phyloP scores from a whole-genome alignment of 2,329 filamentous ascomycete genomes.

The Stachybotrys chlorohalonatus region DNA sequence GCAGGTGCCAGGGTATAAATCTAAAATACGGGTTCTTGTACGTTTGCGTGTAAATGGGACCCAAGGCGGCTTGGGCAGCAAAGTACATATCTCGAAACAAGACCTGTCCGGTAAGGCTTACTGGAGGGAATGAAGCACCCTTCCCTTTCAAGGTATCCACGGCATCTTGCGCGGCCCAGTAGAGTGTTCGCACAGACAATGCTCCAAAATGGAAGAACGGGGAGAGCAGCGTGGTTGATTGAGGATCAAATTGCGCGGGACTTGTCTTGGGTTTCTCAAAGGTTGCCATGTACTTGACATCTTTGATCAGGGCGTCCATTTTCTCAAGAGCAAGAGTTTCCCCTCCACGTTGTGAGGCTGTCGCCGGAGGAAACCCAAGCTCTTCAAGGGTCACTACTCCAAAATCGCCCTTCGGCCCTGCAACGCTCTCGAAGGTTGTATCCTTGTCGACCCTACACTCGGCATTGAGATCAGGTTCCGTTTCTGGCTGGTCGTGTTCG shows the following conservation, averaged over 20 bases:
- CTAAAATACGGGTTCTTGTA: slow-evolving; percentile 56
- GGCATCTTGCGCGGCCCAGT: slow-evolving; percentile 59
- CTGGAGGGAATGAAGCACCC: slow-evolving; percentile 52
- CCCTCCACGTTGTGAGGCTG: slow-evolving; percentile 61
- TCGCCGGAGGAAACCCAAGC: slow-evolving; percentile 56
- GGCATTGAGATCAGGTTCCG: slow-evolving; percentile 51
- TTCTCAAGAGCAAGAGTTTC: slow-evolving; percentile 53
- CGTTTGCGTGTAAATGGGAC: slow-evolving; percentile 54
- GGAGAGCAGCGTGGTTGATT: slow-evolving; percentile 64
- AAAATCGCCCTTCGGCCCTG: slow-evolving; percentile 61
- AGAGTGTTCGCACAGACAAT: slow-evolving; percentile 62
- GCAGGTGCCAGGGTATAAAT: slow-evolving; percentile 75
- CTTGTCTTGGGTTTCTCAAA: slow-evolving; percentile 71
- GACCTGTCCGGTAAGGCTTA: slow-evolving; percentile 63
- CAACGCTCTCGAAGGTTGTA: slow-evolving; percentile 48
- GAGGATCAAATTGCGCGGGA: slow-evolving; percentile 63
- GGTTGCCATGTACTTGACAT: slow-evolving; percentile 60
- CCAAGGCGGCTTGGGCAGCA: slow-evolving; percentile 61
- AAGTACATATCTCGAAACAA: slow-evolving; percentile 82
- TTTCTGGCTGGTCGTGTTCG: slow-evolving; percentile 42
- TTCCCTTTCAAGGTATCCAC: slow-evolving; percentile 43
- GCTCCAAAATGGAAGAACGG: slow-evolving; percentile 69
- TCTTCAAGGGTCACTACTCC: slow-evolving; percentile 62
- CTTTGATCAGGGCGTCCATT: slow-evolving; percentile 48
- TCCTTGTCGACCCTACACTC: slow-evolving; percentile 44